A percentile compares a stretch with the other conserved stretches of the same genome.
Evolutionary conservation across 306 rosid genomes (phyloP).

Genomic region (Cercis canadensis): DNA sequence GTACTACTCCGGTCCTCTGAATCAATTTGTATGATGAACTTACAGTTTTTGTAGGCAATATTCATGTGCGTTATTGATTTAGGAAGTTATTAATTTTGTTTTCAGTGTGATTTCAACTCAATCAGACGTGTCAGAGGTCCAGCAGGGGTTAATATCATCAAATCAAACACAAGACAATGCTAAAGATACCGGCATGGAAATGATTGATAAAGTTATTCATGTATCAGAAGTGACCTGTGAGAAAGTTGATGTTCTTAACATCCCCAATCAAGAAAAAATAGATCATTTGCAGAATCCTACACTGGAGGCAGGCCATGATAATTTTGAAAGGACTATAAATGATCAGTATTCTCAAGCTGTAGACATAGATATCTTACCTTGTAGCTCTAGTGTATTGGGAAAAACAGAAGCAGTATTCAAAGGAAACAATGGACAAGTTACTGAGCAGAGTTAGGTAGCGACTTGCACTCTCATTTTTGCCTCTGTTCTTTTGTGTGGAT

Average conservation of each 20-base stretch:
- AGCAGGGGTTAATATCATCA: conserved; percentile 45
- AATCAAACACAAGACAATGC: conserved; percentile 50
- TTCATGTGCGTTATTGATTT: conserved; percentile 7
- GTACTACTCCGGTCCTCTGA: conserved; percentile 41
- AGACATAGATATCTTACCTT: conserved; percentile 43
- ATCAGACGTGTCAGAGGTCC: conserved; percentile 42
- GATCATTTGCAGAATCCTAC: conserved; percentile 33
- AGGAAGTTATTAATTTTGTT: conserved; percentile 24
- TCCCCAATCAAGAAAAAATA: conserved; percentile 35
- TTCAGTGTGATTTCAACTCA: conserved; percentile 62
- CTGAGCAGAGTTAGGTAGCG: conserved; percentile 50
- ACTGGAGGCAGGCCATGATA: conserved; percentile 33
- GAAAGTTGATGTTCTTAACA: conserved; percentile 43
- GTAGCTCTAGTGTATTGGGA: conserved; percentile 43
- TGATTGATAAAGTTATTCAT: conserved; percentile 68
- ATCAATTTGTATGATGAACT: conserved; percentile 21
- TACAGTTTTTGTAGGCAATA: conserved; percentile 6
- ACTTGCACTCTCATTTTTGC: conserved; percentile 15
- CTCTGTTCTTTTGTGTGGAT: conserved; percentile 2
- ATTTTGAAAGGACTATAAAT: conserved; percentile 28
- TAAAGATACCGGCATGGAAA: conserved; percentile 55
- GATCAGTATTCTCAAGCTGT: conserved; percentile 47
- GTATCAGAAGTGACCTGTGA: conserved; percentile 68
- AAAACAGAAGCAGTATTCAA: conserved; percentile 40
- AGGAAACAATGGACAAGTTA: conserved; percentile 44